Evolutionary conservation across 1,139 yeast genomes (phyloP).

Genomic region (Maudiozyma humilis): DNA sequence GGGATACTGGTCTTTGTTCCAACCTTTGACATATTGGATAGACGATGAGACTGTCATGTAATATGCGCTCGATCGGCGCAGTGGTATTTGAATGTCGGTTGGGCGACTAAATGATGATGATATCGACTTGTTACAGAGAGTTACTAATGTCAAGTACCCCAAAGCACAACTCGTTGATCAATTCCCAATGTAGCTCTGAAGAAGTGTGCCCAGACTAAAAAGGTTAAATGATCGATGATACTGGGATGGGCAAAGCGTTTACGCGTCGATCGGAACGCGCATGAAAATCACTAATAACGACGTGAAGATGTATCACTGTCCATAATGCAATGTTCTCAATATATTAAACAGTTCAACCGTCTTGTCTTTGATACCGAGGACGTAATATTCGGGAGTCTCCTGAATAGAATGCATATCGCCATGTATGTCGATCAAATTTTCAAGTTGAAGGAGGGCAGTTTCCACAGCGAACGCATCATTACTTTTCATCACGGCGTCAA

Average conservation of each 20-base stretch:
- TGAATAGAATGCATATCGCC: slow-evolving; percentile 4
- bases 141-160: too few species aligned
- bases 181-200: too few species aligned
- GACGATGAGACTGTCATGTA: slow-evolving; percentile 10
- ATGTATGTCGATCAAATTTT: slow-evolving; percentile 1
- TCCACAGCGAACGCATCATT: slow-evolving; percentile 7
- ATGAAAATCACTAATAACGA: background rate
- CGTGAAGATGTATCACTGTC: background rate
- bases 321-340: background rate
- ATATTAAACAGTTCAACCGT: slow-evolving; percentile 1
- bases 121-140: too few species aligned
- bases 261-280: background rate
- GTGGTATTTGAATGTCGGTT: background rate
- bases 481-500: background rate
- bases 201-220: too few species aligned
- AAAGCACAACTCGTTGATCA: too few species aligned
- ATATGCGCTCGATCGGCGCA: background rate
- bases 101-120: background rate
- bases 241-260: background rate
- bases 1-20: background rate
- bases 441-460: slow-evolving; percentile 10
- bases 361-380: slow-evolving; percentile 17
- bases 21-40: slow-evolving; percentile 11
- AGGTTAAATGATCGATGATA: too few species aligned
- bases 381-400: slow-evolving; percentile 9